Evolutionary conservation across 495 filamentous ascomycete genomes (phyloP).

Genomic region (Podospora sp.): DNA sequence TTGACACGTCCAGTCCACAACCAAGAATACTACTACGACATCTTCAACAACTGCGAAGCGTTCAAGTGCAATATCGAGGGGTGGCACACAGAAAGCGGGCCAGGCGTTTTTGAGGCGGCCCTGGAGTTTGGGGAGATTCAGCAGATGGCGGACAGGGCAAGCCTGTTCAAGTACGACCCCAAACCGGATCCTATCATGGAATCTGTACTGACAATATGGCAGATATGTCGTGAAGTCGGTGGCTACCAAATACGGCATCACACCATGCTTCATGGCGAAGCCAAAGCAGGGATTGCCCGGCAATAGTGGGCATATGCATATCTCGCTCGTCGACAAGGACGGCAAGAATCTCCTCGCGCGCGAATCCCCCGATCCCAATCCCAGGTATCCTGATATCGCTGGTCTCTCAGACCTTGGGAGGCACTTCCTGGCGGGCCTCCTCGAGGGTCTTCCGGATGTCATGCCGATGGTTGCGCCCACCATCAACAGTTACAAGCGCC

Average conservation of each 20-base stretch:
- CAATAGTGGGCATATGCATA: constrained; percentile 93
- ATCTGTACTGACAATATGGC: constrained; percentile 36
- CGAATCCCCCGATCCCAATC: constrained; percentile 65
- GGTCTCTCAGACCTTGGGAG: constrained; percentile 84
- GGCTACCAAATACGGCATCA: constrained; percentile 83
- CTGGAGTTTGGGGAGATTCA: constrained; percentile 82
- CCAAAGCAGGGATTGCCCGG: constrained; percentile 86
- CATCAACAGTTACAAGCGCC: constrained; percentile 93
- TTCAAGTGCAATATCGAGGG: constrained; percentile 89
- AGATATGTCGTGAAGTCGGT: constrained; percentile 81
- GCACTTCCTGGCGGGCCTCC: constrained; percentile 89
- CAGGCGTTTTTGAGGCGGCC: constrained; percentile 94
- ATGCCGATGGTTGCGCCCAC: constrained; percentile 96
- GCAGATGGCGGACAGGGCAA: constrained; percentile 87
- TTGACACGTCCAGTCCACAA: constrained; percentile 91
- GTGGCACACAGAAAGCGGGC: constrained; percentile 97
- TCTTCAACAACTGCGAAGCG: constrained; percentile 78
- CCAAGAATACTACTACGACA: constrained; percentile 89
- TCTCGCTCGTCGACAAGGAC: constrained; percentile 72
- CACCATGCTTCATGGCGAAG: constrained; percentile 99
- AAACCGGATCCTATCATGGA: neutral
- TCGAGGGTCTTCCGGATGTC: constrained; percentile 87
- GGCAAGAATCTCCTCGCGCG: constrained; percentile 82
- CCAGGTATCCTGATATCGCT: constrained; percentile 72
- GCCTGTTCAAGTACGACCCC: constrained; percentile 78